Conservation (phyloP, 106 monocot genomes). For the Alisma plantagoaquatica region DNA sequence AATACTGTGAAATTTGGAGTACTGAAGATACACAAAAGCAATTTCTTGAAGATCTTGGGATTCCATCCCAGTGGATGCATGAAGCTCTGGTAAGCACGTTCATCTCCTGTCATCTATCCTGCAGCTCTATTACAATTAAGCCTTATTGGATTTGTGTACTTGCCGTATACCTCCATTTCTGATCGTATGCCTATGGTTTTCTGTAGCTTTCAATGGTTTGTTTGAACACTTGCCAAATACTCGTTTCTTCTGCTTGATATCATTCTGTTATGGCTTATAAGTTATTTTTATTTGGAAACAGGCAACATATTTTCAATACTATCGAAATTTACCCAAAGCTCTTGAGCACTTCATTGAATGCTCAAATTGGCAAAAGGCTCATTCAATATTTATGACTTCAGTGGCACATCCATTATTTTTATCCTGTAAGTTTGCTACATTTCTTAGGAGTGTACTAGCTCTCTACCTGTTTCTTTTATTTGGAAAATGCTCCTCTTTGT, state of each 20-base stretch:
- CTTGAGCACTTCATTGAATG: constrained; percentile 84
- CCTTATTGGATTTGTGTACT: too few relatives aligned
- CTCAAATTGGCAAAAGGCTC: constrained; percentile 85
- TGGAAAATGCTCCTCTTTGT: too few relatives aligned
- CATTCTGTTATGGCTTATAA: too few relatives aligned
- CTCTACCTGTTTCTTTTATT: too few relatives aligned
- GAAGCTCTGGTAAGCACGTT: constrained; percentile 63
- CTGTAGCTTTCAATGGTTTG: too few relatives aligned
- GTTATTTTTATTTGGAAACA: constrained; percentile 15
- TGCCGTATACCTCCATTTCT: too few relatives aligned
- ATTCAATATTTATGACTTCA: constrained; percentile 75
- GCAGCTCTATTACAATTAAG: too few relatives aligned
- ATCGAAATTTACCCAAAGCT: constrained; percentile 62
- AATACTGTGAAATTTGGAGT: constrained; percentile 88
- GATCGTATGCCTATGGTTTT: too few relatives aligned
- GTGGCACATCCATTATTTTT: constrained; percentile 78
- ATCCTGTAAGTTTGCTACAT: constrained; percentile 73
- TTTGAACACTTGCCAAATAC: too few relatives aligned
- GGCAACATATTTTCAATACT: constrained; percentile 77
- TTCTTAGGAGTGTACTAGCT: too few relatives aligned
- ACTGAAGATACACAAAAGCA: constrained; percentile 43
- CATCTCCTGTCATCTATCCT: background rate
- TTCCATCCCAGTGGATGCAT: constrained; percentile 91
- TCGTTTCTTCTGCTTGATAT: too few relatives aligned
- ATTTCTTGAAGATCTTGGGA: constrained; percentile 82